Evolutionary conservation across 164 flowering plant genomes (phyloP), one percentile per base, ranked within the genome.

Genomic region (Nymphaea thermarum): DNA sequence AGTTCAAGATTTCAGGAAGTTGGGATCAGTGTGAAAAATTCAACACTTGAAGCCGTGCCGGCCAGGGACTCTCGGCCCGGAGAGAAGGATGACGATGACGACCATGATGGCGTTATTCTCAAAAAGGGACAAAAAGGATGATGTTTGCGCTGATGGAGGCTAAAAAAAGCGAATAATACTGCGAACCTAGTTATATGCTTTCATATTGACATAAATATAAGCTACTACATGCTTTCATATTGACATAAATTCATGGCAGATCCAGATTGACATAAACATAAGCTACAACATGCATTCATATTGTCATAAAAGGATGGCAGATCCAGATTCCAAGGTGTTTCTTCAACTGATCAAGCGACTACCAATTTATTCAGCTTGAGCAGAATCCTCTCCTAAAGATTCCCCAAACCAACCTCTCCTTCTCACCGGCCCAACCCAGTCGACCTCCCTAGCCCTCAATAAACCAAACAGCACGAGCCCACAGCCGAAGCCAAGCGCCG

Each of bases 401-500:
- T 66, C 47, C 47, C 41, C 44, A 17, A 62, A 47, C 47, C 70
- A 43, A 44, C 68, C 5, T 16, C 36, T 60, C 63, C 10, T 7
- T 6, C 17, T 7, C 15, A 4, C 63, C 57, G 45, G 10, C 16
- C 60, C n/a, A 66, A 74, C 72, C 59, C 65, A 84, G 25, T 87
- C 90, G 77, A 81, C 41, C 47, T 76, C 76, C 68, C 97, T 82
- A 73, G 85, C n/a, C 65, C 82, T 91, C 65, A 91, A 74, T 69
- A 91, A 65, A 89, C 86, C 71, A 66, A 69, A 82, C 71, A 91
- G 66, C 67, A 85, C 71, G 76, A 87, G 81, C 67, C 97, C 97
- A 75, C 87, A 82, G 4, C 81, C 88, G 74, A 91, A 91, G 0
- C 97, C 97, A 74, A 91, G 68, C 45, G 97, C 94, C 63, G 94